Conservation (phyloP, 805 yeast genomes). For the Candida boidinii region DNA sequence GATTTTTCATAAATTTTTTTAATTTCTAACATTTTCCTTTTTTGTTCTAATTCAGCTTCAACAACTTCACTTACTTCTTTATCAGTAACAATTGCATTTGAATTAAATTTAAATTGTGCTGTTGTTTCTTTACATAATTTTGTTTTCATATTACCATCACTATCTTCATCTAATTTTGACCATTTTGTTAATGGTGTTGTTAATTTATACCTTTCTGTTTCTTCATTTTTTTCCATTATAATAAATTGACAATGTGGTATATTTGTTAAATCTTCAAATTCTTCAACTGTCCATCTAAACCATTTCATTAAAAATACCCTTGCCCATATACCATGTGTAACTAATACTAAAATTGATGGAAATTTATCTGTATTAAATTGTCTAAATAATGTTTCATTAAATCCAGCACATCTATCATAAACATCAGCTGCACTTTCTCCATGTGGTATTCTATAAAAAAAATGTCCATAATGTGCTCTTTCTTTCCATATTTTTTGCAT, state of each 20-base stretch:
- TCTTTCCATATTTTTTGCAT: conserved; percentile 82
- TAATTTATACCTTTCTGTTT: conserved; percentile 43
- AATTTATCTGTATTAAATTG: conserved; percentile 64
- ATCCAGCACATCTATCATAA: conserved; percentile 82
- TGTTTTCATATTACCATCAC: conserved; percentile 11
- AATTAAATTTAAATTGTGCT: conserved; percentile 17
- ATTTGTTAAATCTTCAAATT: conserved; percentile 75
- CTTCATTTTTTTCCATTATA: conserved; percentile 57
- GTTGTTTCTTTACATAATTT: conserved; percentile 16
- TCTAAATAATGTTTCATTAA: conserved; percentile 78
- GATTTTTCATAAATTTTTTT: too few species aligned
- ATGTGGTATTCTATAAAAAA: conserved; percentile 82
- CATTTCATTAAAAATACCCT: conserved; percentile 90
- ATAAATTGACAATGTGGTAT: conserved; percentile 80
- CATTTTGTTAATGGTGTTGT: conserved; percentile 62
- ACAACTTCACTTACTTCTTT: conserved; percentile 21
- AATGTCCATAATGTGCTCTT: conserved; percentile 80
- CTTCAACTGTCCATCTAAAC: conserved; percentile 90
- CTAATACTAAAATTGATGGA: conserved; percentile 76
- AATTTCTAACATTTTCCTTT: conserved; percentile 14
- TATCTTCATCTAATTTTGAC: conserved; percentile 47
- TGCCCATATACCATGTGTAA: conserved; percentile 92
- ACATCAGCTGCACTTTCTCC: conserved; percentile 98
- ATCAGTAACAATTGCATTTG: conserved; percentile 13
- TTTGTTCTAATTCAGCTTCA: conserved; percentile 33